Conservation (phyloP, 2,329 filamentous ascomycete genomes). For the Trichoderma atrobrunneum region DNA sequence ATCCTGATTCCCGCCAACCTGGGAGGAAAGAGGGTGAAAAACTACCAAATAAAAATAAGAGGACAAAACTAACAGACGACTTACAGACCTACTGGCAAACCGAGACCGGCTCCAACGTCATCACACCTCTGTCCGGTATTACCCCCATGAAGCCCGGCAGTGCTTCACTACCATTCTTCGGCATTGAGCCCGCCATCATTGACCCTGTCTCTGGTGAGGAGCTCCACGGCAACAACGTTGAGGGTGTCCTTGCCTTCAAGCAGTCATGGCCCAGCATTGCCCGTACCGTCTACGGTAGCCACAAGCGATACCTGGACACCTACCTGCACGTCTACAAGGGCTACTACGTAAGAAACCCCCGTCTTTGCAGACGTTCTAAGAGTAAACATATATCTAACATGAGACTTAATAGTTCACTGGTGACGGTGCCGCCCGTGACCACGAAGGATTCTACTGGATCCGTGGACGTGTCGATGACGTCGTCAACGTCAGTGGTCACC, state of each 20-base stretch:
- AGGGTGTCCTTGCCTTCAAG: conserved; percentile 96
- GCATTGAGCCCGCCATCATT: conserved; percentile 95
- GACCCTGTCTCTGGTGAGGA: conserved; percentile 94
- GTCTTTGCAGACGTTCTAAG: neutral
- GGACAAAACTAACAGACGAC: conserved; percentile 22
- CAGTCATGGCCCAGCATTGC: conserved; percentile 99
- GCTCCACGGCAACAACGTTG: conserved; percentile 91
- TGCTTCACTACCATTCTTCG: conserved; percentile 95
- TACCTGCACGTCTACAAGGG: conserved; percentile 97
- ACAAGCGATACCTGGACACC: conserved; percentile 98
- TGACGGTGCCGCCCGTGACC: conserved; percentile 91
- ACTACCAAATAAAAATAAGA: conserved; percentile 17
- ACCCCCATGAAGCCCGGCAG: conserved; percentile 96
- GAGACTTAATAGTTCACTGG: conserved; percentile 66
- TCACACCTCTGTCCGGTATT: conserved; percentile 86
- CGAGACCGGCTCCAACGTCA: conserved; percentile 95
- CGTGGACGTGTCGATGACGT: conserved; percentile 97
- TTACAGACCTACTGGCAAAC: conserved; percentile 98
- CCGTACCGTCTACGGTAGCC: conserved; percentile 93
- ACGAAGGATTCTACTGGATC: conserved; percentile 99
- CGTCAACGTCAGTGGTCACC: conserved; percentile 95
- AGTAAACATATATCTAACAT: conserved; percentile 3
- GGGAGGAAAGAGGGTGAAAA: neutral
- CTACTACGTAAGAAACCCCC: conserved; percentile 74
- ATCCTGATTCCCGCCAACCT: neutral